phyloP scores from a whole-genome alignment of 2,329 filamentous ascomycete genomes.

The Hypoxylon sp. region DNA sequence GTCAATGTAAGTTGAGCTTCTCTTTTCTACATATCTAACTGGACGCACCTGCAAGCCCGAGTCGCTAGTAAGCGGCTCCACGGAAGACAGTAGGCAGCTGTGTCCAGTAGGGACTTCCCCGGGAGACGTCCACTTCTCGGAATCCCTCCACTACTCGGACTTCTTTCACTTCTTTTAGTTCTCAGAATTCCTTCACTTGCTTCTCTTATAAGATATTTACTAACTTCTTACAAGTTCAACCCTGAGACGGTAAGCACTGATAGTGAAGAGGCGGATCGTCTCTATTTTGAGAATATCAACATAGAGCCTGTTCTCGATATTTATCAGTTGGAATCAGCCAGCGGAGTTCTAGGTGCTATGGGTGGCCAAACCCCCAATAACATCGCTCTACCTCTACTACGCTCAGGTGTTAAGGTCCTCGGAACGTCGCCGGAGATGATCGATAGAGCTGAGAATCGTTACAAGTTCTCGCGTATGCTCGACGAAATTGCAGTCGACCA shows the following conservation, averaged over 20 bases:
- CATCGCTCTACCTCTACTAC: slow-evolving; percentile 89
- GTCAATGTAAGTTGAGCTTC: slow-evolving; percentile 37
- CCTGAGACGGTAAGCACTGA: slow-evolving; percentile 92
- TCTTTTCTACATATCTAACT: background rate
- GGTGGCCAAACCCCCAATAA: slow-evolving; percentile 98
- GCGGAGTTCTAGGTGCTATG: slow-evolving; percentile 93
- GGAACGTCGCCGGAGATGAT: slow-evolving; percentile 99
- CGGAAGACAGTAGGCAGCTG: too few relatives aligned
- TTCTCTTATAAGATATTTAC: background rate
- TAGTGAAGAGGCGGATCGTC: slow-evolving; percentile 91
- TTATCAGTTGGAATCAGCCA: slow-evolving; percentile 86
- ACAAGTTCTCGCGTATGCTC: slow-evolving; percentile 98
- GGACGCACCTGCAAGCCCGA: too few relatives aligned
- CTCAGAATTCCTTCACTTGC: too few relatives aligned
- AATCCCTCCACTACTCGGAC: too few relatives aligned
- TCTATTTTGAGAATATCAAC: slow-evolving; percentile 97
- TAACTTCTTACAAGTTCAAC: slow-evolving; percentile 67
- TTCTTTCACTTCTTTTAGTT: too few relatives aligned
- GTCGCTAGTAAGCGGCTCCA: too few relatives aligned
- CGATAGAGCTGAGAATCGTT: slow-evolving; percentile 95
- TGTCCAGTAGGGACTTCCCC: too few relatives aligned
- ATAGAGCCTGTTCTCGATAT: slow-evolving; percentile 93
- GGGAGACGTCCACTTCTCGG: too few relatives aligned
- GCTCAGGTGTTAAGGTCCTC: slow-evolving; percentile 90
- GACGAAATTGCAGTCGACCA: slow-evolving; percentile 96